Evolutionary conservation across 2,329 filamentous ascomycete genomes (phyloP), one percentile per base, ranked within the genome.

Genomic region (Fusarium haematococcum): DNA sequence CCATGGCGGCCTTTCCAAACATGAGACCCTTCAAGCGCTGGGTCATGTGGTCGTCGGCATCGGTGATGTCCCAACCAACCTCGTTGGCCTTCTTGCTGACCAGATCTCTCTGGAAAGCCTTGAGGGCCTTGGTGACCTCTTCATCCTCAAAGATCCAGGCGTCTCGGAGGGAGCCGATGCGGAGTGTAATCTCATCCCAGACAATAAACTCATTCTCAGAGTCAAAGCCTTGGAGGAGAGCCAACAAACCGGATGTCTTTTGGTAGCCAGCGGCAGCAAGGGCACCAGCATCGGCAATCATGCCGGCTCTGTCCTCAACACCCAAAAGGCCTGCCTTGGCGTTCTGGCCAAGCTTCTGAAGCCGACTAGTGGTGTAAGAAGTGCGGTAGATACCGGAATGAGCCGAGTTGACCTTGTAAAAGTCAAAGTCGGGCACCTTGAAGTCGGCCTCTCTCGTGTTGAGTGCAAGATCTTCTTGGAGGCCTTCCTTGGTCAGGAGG

Each of bases 341-440:
- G 65, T 95, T 94, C 80, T 95, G 86, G 30, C 96, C 96, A 41
- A 98, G 92, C 87, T 98, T 98, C 76, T 91, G 88, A 52, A 98
- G 89, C 39, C 96, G 92, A 78, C 94, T 92, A 2, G 95, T 93
- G 3, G 91, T 88, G 85, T 98, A 98, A 1, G 92, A 94, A 1
- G 95, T 98, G 69, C 96, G 92, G 87, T 97, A 98, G 73, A 98
- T 92, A 75, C 94, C 94, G 25, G 95, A 95, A 83, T 98, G 96
- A 81, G 98, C 95, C 18, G 96, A 95, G 80, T 98, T 98, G 70
- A 98, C 87, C 88, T 98, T 98, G 91, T 93, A 98, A 85, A 98
- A 98, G 79, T 97, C 94, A 62, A 92, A 85, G 79, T 93, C 90
- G 23, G 93, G 90, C 30, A 98, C 82, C 84, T 94, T 92, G 85